A percentile compares a stretch with the other conserved stretches of the same genome.
These are phyloP conservation scores for Aspergillus ibericus DNA, from an alignment of 2,329 filamentous ascomycete genomes.

Conservation along the genomic window DNA sequence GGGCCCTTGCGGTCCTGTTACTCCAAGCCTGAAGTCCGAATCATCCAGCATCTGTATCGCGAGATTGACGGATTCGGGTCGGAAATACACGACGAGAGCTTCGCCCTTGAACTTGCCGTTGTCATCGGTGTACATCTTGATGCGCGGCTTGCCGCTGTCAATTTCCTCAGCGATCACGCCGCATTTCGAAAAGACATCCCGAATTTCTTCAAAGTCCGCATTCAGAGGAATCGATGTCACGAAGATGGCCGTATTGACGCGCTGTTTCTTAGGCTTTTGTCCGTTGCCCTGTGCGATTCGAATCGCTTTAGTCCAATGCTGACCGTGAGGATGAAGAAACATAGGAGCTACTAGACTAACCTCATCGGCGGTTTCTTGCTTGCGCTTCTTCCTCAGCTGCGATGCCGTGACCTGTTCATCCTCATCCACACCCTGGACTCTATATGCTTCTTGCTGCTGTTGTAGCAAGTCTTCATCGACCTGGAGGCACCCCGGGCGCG, in stretches of 20 bases:
- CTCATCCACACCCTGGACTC: slow-evolving; percentile 60
- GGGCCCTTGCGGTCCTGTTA: slow-evolving; percentile 54
- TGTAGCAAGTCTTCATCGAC: slow-evolving; percentile 61
- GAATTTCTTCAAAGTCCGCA: slow-evolving; percentile 75
- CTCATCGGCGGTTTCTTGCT: slow-evolving; percentile 53
- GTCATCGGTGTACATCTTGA: slow-evolving; percentile 88
- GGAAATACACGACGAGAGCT: slow-evolving; percentile 90
- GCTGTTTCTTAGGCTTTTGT: slow-evolving; percentile 45
- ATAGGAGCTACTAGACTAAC: slow-evolving; percentile 37
- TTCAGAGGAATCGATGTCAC: slow-evolving; percentile 84
- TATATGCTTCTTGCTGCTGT: slow-evolving; percentile 63
- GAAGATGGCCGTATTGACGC: slow-evolving; percentile 85
- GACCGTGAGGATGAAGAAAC: not conserved
- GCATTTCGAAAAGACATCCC: slow-evolving; percentile 80
- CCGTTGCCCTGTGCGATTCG: slow-evolving; percentile 23
- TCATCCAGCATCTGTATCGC: slow-evolving; percentile 56
- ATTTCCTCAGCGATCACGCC: slow-evolving; percentile 94
- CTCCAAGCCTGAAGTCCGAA: slow-evolving; percentile 69
- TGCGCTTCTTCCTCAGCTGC: slow-evolving; percentile 54
- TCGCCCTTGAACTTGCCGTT: slow-evolving; percentile 89
- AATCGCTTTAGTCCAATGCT: not conserved
- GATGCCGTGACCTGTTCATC: slow-evolving; percentile 48
- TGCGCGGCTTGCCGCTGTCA: slow-evolving; percentile 79
- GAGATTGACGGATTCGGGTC: slow-evolving; percentile 82
- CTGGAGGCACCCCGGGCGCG: slow-evolving; percentile 44